phyloP scores from a whole-genome alignment of 768 basidiomycete genomes.

The Postia placenta region DNA sequence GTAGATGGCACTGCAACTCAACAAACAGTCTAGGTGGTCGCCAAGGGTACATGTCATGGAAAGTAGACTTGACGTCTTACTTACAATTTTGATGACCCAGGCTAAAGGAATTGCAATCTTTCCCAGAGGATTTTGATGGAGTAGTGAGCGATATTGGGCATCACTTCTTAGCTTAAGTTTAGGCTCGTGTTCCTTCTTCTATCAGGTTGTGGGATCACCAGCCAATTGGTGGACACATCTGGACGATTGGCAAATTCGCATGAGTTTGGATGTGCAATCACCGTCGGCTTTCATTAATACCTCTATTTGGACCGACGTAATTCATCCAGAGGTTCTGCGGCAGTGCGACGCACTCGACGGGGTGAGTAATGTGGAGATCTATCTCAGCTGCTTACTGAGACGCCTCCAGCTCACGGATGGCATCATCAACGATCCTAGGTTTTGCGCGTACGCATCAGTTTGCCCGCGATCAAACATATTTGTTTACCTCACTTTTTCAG shows the following conservation, averaged over 20 bases:
- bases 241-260: constrained; percentile 18
- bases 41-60: constrained; percentile 23
- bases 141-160: constrained; percentile 14
- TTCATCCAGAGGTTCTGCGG: constrained; percentile 24
- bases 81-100: no score
- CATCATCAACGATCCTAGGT: constrained; percentile 21
- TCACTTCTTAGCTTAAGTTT: no score
- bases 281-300: constrained; percentile 21
- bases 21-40: no score
- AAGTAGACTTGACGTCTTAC: no score
- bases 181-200: no score
- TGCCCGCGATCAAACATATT: neutral
- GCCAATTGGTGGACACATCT: constrained; percentile 23
- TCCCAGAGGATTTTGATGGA: constrained; percentile 29
- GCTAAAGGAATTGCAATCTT: constrained; percentile 19
- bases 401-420: constrained; percentile 22
- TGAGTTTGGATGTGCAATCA: constrained; percentile 17
- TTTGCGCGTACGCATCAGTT: constrained; percentile 13
- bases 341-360: constrained; percentile 29
- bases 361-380: no score
- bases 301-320: constrained; percentile 21
- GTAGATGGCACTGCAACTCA: no score
- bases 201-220: constrained; percentile 26
- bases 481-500: constrained; percentile 1
- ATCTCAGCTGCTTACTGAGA: no score